phyloP scores from a whole-genome alignment of 192 early-diverging fungal species.

The Dissophora ornata region DNA sequence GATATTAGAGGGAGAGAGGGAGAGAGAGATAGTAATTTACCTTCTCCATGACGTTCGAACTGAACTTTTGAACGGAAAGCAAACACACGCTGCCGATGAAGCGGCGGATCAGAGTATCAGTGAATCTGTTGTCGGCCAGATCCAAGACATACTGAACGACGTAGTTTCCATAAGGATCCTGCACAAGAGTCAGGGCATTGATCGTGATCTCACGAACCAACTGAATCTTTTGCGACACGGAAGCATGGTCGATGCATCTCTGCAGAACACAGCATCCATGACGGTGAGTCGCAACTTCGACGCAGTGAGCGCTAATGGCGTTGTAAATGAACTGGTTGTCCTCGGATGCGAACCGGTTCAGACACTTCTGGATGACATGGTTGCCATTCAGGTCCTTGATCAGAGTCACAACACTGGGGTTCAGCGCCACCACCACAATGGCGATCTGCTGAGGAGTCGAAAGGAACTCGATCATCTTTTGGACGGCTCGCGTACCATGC shows the following conservation, averaged over 20 bases:
- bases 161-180: constrained; percentile 94
- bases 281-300: constrained; percentile 89
- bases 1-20: too few relatives aligned
- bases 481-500: constrained; percentile 94
- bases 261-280: constrained; percentile 94
- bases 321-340: constrained; percentile 92
- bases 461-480: constrained; percentile 89
- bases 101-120: constrained; percentile 75
- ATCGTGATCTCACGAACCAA: constrained; percentile 81
- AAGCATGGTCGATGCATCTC: constrained; percentile 89
- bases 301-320: constrained; percentile 79
- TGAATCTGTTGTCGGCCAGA: constrained; percentile 72
- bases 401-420: constrained; percentile 78
- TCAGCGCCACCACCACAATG: constrained; percentile 73
- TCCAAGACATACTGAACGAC: constrained; percentile 94
- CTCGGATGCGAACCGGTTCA: constrained; percentile 75
- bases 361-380: constrained; percentile 93
- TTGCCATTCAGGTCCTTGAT: constrained; percentile 94
- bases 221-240: constrained; percentile 75
- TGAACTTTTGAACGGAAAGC: constrained; percentile 90
- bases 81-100: constrained; percentile 82
- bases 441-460: constrained; percentile 75
- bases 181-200: constrained; percentile 79
- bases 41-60: constrained; percentile 95
- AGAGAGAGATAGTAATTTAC: too few relatives aligned